Base-by-base conservation (phyloP, 805 yeast genomes). In the Yamadazyma sp. region DNA sequence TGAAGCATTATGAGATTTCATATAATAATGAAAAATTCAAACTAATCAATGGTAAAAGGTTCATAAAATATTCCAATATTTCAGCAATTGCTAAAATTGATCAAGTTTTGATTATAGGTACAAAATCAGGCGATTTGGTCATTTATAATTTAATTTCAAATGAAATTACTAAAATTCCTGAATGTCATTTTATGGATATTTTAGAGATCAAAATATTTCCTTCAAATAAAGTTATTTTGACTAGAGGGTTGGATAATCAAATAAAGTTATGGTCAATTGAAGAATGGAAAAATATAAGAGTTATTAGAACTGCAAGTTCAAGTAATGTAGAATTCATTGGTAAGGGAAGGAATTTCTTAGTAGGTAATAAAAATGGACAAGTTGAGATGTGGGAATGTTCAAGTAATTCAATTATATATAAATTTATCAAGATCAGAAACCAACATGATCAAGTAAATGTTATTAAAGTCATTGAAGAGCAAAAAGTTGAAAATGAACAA, bases 341-440 rank as follows among this genome's bases (percentile, higher is more conserved):
- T 0, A 59, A 74, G 12, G 94, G 95, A 1, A 60, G 91, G 26
- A 83, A 84, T 49, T 62, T 86, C 39, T 42, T 82, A 13, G 70
- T 82, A 5, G 60, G 78, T 8, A 23, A 20, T 28, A 33, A 43
- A 4, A 85, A 78, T 52, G 86, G 86, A 1, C 49, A 73, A 0
- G 62, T 81, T 1, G 65, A 60, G 27, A 49, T 86, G 23, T 84
- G 88, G 89, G 91, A 83, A 47, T 75, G 86, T 52, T 80, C 84
- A 0, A 49, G 70, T 1, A 86, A 81, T 1, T 35, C 48, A 13
- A 47, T 57, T 7, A 50, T 82, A 4, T 58, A 69, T 27, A 46
- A 55, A 62, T 23, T 65, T 33, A 42, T 47, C 6, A 60, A 56
- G 24, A 44, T 55, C 7, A 44, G 43, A 12, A 33, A 47, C 30